Evolutionary conservation across 1,284 basidiomycete species (phyloP).

Genomic region (Agroathelia rolfsii): DNA sequence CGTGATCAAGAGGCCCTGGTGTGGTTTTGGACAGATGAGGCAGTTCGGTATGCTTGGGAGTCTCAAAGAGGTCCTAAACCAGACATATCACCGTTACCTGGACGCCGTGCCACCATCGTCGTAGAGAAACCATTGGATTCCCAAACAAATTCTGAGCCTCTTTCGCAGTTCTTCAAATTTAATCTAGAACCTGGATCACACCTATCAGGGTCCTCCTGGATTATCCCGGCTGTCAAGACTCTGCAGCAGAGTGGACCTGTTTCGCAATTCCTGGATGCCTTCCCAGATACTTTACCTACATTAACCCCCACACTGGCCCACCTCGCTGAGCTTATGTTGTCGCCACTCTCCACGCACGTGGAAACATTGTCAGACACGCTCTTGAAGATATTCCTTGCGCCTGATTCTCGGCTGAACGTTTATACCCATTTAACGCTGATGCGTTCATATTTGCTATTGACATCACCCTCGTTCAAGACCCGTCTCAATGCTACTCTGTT

Average conservation of each 20-base stretch:
- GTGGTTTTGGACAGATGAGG: constrained; percentile 59
- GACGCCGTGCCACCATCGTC: neutral
- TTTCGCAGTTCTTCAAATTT: constrained; percentile 46
- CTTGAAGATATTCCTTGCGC: constrained; percentile 47
- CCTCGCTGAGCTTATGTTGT: constrained; percentile 48
- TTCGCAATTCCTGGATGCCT: constrained; percentile 43
- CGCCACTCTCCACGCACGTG: constrained; percentile 46
- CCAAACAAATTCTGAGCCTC: constrained; percentile 30
- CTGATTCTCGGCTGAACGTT: constrained; percentile 44
- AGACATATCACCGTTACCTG: neutral
- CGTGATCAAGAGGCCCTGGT: constrained; percentile 25
- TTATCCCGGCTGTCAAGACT: constrained; percentile 20
- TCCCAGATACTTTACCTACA: constrained; percentile 48
- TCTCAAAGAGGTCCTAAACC: neutral
- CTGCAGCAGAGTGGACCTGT: constrained; percentile 14
- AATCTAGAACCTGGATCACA: constrained; percentile 54
- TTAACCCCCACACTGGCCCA: constrained; percentile 54
- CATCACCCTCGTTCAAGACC: constrained; percentile 53
- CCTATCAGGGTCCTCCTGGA: constrained; percentile 17
- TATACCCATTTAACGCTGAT: constrained; percentile 55
- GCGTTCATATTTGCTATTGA: constrained; percentile 59
- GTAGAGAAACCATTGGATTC: constrained; percentile 5
- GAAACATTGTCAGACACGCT: constrained; percentile 50
- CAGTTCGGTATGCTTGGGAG: constrained; percentile 36
- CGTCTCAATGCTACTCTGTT: constrained; percentile 59